Conservation (phyloP, 2,329 filamentous ascomycete species). For the Bipolaris zeicola region DNA sequence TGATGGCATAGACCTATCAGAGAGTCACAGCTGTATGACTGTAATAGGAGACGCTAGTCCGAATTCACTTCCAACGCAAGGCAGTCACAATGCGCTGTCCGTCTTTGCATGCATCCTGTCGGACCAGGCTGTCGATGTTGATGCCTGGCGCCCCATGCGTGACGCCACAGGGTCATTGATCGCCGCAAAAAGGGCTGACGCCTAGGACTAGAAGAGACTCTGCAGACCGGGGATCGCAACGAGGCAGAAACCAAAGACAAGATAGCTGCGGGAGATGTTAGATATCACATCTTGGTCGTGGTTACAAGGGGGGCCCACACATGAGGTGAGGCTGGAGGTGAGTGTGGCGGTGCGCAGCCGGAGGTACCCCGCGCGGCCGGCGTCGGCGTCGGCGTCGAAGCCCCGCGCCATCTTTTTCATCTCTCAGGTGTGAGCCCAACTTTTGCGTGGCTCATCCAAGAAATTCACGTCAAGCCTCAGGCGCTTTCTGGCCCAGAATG, state of each 20-base stretch:
- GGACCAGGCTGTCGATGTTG: background rate
- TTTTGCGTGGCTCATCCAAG: conserved; percentile 10
- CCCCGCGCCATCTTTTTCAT: conserved; percentile 18
- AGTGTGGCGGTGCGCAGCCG: conserved; percentile 9
- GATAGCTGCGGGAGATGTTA: background rate
- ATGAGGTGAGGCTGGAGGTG: background rate
- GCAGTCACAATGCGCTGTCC: conserved; percentile 5
- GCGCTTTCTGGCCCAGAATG: conserved; percentile 28
- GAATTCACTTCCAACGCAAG: background rate
- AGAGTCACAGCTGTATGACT: background rate
- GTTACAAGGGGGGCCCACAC: background rate
- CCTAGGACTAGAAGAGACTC: background rate
- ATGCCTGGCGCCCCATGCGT: background rate
- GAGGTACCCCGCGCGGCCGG: conserved; percentile 12
- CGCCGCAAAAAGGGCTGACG: background rate
- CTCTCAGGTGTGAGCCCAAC: conserved; percentile 8
- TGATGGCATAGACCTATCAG: background rate
- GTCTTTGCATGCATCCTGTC: background rate
- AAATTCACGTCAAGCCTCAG: conserved; percentile 14
- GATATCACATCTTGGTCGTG: background rate
- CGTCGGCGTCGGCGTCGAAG: conserved; percentile 20
- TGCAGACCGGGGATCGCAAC: background rate
- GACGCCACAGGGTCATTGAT: too few species aligned
- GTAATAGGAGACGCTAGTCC: background rate
- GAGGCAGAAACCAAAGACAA: background rate